A percentile compares a stretch with the other conserved stretches of the same genome.
Evolutionary conservation across 768 basidiomycete genomes (phyloP).

Genomic region (Calocybe cyanea): DNA sequence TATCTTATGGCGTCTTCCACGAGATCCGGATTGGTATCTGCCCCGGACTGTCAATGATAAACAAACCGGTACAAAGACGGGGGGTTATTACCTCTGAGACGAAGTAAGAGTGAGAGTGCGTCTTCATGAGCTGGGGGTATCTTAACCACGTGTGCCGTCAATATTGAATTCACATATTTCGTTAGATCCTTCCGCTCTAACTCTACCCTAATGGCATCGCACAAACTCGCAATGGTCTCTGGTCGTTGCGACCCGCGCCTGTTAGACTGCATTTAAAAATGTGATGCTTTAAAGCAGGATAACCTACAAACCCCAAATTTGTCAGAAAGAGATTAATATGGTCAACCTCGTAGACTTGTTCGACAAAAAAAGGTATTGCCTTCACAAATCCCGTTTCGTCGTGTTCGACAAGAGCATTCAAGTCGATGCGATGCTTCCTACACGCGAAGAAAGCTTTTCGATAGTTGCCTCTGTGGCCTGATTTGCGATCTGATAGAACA

Average conservation of each 20-base stretch:
- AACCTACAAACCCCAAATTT: constrained; percentile 63
- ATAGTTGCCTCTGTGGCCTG: constrained; percentile 57
- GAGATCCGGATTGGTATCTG: constrained; percentile 59
- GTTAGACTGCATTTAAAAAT: not conserved
- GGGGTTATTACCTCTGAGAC: constrained; percentile 61
- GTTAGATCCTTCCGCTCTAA: constrained; percentile 70
- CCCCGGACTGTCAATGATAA: constrained; percentile 16
- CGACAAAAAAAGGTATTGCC: constrained; percentile 63
- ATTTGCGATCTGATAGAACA: not conserved
- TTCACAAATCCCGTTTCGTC: constrained; percentile 63
- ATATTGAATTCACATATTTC: constrained; percentile 84
- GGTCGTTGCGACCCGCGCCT: constrained; percentile 60
- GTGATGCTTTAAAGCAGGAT: not conserved
- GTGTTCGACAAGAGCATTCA: constrained; percentile 85
- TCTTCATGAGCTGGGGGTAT: constrained; percentile 88
- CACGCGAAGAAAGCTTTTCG: constrained; percentile 88
- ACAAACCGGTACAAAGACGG: not conserved
- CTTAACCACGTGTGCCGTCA: constrained; percentile 93
- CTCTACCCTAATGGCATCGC: constrained; percentile 70
- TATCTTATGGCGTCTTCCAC: constrained; percentile 98
- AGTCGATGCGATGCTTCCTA: constrained; percentile 89
- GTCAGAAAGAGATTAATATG: constrained; percentile 91
- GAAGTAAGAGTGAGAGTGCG: constrained; percentile 70
- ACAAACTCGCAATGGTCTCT: constrained; percentile 64
- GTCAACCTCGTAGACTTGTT: constrained; percentile 87